A percentile compares a stretch with the other conserved stretches of the same genome.
Conservation (phyloP, 1,284 basidiomycete species). For the Pascua sp. region DNA sequence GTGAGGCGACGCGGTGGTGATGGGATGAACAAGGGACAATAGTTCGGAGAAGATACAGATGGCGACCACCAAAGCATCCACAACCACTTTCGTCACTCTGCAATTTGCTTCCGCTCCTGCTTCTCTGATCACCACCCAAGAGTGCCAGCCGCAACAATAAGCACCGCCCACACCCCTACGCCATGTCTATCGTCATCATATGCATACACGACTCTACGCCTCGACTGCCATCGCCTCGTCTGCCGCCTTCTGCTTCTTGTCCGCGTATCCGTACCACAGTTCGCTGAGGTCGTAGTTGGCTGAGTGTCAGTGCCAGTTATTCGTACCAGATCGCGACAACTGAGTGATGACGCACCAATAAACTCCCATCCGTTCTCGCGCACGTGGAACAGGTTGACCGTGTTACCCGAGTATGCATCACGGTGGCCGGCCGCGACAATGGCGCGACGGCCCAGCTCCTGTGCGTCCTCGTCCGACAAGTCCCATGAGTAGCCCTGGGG, state of each 20-base stretch:
- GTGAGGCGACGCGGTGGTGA: background rate
- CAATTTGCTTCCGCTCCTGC: conserved; percentile 9
- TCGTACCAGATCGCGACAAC: too few relatives aligned
- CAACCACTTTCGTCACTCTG: too few relatives aligned
- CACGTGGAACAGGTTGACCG: conserved; percentile 93
- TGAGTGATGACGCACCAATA: conserved; percentile 65
- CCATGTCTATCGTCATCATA: conserved; percentile 5
- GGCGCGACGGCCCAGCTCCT: conserved; percentile 87
- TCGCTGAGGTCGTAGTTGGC: conserved; percentile 51
- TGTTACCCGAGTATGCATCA: conserved; percentile 97
- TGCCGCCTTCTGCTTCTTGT: conserved; percentile 42
- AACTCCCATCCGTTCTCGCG: conserved; percentile 91
- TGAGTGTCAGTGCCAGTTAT: conserved; percentile 6
- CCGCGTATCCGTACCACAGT: conserved; percentile 51
- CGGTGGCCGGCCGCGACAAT: conserved; percentile 97
- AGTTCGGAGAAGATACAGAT: too few relatives aligned
- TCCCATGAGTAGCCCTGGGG: conserved; percentile 81
- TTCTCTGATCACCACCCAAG: background rate
- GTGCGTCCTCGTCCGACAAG: conserved; percentile 86
- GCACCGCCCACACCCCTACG: background rate
- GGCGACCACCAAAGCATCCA: too few relatives aligned
- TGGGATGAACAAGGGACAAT: too few relatives aligned
- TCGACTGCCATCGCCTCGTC: conserved; percentile 42
- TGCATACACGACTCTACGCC: conserved; percentile 22
- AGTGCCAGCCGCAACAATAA: background rate